Evolutionary conservation across 2,329 filamentous ascomycete species (phyloP), one percentile per base, ranked within the genome.

Genomic region (Cercospora janseana): DNA sequence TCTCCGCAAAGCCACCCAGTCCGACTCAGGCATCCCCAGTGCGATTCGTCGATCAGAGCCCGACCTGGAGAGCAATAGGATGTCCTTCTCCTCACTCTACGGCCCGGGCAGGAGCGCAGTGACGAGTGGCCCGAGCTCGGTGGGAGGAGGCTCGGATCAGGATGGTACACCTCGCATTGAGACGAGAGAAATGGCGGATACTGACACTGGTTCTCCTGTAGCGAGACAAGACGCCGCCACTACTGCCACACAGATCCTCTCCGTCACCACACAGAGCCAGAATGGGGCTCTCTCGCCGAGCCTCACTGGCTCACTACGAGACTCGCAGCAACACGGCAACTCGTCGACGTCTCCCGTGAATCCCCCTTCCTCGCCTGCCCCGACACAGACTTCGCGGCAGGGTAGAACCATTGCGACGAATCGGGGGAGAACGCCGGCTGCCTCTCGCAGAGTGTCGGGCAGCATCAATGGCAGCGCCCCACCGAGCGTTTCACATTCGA

Each of bases 271-370:
- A 1, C 66, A 69, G 18, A 72, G 68, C 60, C 71, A 73, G 50
- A 68, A 74, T 56, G 71, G 70, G 50, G 69, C 70, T 13, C 63
- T 69, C 6, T 74, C 72, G 31, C 70, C 72, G n/a, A 59, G 59
- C 2, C 50, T 64, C 1, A 58, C 51, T 23, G 57, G 46, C 34
- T 55, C 55, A 12, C 46, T 57, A 34, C 47, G 86, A 66, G 62
- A 65, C 15, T 44, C 53, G 15, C 45, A 51, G 12, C 51, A 41
- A 16, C 48, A 51, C 27, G 68, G 91, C 61, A 93, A 87, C 64
- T 84, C 82, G 21, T 91, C 88, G 68, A 90, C 87, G 34, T 81
- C 85, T 29, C 91, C 87, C 69, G 91, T 83, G 64, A 80, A 87
- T 55, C 90, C 87, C 63, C 86, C 85, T 4, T 83, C 84, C 7